Conservation (phyloP, 345 rosid species). For the Tarenaya hassleriana region DNA sequence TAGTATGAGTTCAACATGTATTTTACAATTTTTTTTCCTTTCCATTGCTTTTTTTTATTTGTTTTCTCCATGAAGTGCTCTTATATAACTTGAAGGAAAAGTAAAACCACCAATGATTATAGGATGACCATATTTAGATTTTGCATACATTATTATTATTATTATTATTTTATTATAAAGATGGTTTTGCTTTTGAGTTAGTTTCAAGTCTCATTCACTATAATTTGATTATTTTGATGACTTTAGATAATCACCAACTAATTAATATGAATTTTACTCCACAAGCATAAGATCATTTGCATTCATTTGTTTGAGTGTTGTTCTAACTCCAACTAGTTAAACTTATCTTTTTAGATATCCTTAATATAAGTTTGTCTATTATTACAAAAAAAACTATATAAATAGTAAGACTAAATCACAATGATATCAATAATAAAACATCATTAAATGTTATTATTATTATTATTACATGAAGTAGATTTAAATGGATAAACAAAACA, state of each 20-base stretch:
- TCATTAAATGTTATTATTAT: too few species aligned
- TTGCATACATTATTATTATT: not conserved
- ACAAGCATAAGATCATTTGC: constrained; percentile 4
- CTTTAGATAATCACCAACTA: constrained; percentile 17
- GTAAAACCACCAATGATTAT: constrained; percentile 17
- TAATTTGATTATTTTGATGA: constrained; percentile 3
- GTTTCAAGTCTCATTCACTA: constrained; percentile 19
- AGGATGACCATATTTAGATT: constrained; percentile 1
- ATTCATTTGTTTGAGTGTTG: not conserved
- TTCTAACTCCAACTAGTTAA: not conserved
- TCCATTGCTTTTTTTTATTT: not conserved
- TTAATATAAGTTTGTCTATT: too few species aligned
- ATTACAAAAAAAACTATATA: too few species aligned
- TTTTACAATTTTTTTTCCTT: constrained; percentile 21
- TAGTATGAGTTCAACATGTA: too few species aligned
- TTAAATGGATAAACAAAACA: too few species aligned
- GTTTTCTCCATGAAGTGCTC: constrained; percentile 7
- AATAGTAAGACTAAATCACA: too few species aligned
- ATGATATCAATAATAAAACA: too few species aligned
- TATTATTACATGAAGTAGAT: too few species aligned
- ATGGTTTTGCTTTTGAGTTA: constrained; percentile 24
- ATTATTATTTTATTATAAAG: not conserved
- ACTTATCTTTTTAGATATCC: too few species aligned
- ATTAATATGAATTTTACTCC: constrained; percentile 13
- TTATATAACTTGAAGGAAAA: constrained; percentile 24